Conservation (phyloP, 2,329 filamentous ascomycete genomes). For the Parastagonospora nodorum region DNA sequence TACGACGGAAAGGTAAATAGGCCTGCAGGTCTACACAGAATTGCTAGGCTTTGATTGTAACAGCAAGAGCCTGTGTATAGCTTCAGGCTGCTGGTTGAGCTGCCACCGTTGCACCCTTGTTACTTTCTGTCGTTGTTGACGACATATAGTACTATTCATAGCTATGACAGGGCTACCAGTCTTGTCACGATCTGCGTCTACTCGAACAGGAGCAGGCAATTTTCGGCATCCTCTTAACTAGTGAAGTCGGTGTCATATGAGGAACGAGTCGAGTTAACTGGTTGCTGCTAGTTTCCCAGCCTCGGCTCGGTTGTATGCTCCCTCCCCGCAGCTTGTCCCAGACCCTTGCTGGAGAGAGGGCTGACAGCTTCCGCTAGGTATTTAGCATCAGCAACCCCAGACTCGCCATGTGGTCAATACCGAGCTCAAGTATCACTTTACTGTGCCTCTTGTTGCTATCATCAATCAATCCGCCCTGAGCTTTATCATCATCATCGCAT, state of each 20-base stretch:
- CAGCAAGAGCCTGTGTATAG: too few relatives aligned
- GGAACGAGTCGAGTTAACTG: slow-evolving; percentile 17
- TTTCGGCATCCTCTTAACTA: slow-evolving; percentile 14
- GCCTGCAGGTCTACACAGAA: too few relatives aligned
- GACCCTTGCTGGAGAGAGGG: slow-evolving; percentile 15
- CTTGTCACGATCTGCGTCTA: neutral
- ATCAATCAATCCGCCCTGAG: slow-evolving; percentile 4
- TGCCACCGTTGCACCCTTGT: too few relatives aligned
- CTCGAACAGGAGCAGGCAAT: slow-evolving; percentile 7
- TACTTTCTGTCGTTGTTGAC: too few relatives aligned
- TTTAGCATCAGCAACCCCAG: slow-evolving; percentile 32
- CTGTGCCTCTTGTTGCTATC: neutral
- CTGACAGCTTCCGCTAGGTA: slow-evolving; percentile 20
- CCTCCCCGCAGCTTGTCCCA: slow-evolving; percentile 14
- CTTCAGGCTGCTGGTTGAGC: too few relatives aligned
- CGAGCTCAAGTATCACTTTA: slow-evolving; percentile 1
- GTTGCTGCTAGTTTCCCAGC: slow-evolving; percentile 5
- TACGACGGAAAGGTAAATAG: too few relatives aligned
- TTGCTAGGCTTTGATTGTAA: too few relatives aligned
- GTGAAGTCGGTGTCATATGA: slow-evolving; percentile 3
- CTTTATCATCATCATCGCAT: neutral
- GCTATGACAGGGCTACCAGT: too few relatives aligned
- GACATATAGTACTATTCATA: too few relatives aligned
- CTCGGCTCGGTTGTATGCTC: slow-evolving; percentile 24
- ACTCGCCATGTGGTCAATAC: slow-evolving; percentile 18